Percentiles rank a stretch among this genome's conserved stretches.
These are phyloP conservation scores for Rhodomyrtus psidioides DNA, from an alignment of 441 rosid species.

Conservation along the genomic window DNA sequence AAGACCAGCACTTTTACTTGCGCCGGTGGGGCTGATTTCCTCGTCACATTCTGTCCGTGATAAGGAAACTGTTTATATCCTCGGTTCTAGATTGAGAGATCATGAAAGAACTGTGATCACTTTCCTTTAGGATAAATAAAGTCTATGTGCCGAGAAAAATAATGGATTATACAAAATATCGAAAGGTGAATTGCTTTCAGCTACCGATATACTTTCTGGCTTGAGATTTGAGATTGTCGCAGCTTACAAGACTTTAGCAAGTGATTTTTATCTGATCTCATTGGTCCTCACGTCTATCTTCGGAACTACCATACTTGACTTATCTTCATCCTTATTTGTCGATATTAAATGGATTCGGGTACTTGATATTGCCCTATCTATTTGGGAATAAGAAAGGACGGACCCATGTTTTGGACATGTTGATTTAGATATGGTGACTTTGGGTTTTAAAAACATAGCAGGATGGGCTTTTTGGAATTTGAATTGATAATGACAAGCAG, in stretches of 20 bases:
- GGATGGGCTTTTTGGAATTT: background rate
- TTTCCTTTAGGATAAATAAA: background rate
- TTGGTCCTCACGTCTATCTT: background rate
- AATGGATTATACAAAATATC: too few species aligned
- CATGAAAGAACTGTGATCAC: background rate
- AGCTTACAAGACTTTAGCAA: background rate
- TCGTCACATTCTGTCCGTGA: conserved; percentile 20
- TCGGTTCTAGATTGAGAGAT: background rate
- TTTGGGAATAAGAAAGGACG: background rate
- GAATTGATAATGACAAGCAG: background rate
- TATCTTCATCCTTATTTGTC: background rate
- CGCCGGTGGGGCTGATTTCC: conserved; percentile 8
- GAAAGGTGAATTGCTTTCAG: background rate
- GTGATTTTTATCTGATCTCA: background rate
- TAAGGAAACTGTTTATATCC: background rate
- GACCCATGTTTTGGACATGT: background rate
- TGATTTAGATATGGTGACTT: background rate
- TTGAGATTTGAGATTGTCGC: background rate
- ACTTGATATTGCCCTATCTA: background rate
- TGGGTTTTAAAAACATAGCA: background rate
- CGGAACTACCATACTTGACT: background rate
- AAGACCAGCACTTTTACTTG: conserved; percentile 12
- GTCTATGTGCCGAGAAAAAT: background rate
- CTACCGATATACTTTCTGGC: too few species aligned
- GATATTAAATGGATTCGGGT: background rate